Conservation (phyloP, 495 filamentous ascomycete genomes). For the Neurospora africana region DNA sequence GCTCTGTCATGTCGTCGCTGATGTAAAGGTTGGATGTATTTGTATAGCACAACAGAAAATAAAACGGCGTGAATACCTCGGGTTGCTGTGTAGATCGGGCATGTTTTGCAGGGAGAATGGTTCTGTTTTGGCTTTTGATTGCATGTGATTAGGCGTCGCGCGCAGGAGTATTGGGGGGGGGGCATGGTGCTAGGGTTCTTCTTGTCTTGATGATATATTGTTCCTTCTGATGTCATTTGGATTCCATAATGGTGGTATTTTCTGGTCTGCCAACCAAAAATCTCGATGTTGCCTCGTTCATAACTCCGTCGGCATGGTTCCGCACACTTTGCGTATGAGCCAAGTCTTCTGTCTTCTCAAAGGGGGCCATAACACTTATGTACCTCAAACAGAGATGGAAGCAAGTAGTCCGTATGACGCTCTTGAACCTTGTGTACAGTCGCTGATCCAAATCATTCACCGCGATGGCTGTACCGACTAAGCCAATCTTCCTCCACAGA, state of each 20-base stretch:
- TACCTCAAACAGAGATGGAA: not conserved
- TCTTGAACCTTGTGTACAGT: not conserved
- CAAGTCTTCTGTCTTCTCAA: not conserved
- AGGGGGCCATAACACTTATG: not conserved
- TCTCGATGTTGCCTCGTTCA: not conserved
- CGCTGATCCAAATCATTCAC: not conserved
- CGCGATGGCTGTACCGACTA: not conserved
- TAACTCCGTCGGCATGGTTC: not conserved
- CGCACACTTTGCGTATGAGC: not conserved
- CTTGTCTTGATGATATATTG: not conserved
- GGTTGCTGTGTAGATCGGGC: not conserved
- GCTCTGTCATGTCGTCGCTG: constrained; percentile 55
- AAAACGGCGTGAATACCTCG: not conserved
- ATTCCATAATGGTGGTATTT: not conserved
- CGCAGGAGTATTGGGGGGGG: not conserved
- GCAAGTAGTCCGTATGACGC: not conserved
- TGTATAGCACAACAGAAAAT: not conserved
- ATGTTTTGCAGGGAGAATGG: not conserved
- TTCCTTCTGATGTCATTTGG: not conserved
- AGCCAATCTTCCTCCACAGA: not conserved
- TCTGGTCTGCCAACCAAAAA: not conserved
- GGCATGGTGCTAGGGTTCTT: not conserved
- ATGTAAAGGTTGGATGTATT: constrained; percentile 23
- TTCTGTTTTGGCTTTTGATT: not conserved
- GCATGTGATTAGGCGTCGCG: constrained; percentile 9